Percentiles rank a stretch among this genome's conserved stretches.
Conservation (phyloP, 1,139 yeast species). For the Magnusiomyces fungicola region DNA sequence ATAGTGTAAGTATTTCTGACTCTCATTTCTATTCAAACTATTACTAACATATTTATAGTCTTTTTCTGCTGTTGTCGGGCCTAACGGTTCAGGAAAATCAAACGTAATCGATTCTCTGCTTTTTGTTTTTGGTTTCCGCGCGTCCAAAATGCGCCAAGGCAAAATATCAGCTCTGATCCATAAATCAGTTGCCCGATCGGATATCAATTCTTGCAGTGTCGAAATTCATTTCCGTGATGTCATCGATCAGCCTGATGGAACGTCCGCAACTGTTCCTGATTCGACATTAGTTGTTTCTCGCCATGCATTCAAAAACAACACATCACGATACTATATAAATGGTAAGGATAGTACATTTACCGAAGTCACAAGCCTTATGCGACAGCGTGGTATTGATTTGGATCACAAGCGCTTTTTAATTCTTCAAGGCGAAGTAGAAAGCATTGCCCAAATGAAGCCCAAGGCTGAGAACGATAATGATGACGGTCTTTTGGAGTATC, state of each 20-base stretch:
- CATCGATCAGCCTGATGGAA: constrained; percentile 48
- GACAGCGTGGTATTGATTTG: constrained; percentile 84
- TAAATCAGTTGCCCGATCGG: constrained; percentile 59
- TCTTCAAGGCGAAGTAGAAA: constrained; percentile 96
- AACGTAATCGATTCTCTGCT: constrained; percentile 94
- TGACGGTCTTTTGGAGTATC: constrained; percentile 87
- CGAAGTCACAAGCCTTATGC: constrained; percentile 68
- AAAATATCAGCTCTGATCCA: constrained; percentile 87
- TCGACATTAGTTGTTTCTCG: constrained; percentile 68
- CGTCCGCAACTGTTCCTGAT: constrained; percentile 40
- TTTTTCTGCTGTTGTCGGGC: constrained; percentile 98
- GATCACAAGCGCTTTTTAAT: constrained; percentile 93
- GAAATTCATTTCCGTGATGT: constrained; percentile 88
- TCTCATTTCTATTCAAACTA: neutral
- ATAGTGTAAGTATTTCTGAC: constrained; percentile 33
- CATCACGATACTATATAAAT: constrained; percentile 73
- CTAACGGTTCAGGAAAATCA: constrained; percentile 96
- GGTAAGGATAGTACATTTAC: constrained; percentile 63
- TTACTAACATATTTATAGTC: constrained; percentile 39
- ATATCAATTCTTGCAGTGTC: constrained; percentile 72
- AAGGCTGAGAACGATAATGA: constrained; percentile 90
- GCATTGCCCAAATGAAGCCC: constrained; percentile 97
- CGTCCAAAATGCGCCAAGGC: constrained; percentile 94
- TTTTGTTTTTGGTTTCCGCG: constrained; percentile 95
- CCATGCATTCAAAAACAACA: constrained; percentile 67